Base-by-base conservation (phyloP, 306 rosid genomes). In the peach (Prunus persica) region DNA sequence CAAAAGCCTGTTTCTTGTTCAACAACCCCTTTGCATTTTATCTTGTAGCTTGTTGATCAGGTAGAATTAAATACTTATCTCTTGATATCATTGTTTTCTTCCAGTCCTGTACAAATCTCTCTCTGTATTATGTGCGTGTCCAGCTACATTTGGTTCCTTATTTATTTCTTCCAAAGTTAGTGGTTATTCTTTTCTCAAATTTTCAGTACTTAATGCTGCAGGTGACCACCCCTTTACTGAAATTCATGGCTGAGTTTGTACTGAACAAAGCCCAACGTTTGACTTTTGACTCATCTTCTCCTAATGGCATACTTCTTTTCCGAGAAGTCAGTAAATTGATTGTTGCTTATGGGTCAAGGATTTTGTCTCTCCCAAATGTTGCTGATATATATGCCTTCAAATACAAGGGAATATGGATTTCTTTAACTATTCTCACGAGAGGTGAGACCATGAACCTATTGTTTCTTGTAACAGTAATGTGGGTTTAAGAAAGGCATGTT, bases 201-300 rank as follows among this genome's bases (percentile, higher is more conserved):
- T 73, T 51, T 60, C 3, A 34, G 18, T 18, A 5, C 72, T 62
- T 67, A 61, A 72, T 74, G 46, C 71, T 79, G 75, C 88, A 96
- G 99, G 99, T 96, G 76, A 96, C 99, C 50, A 96, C 98, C 41
- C 99, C 99, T 27, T 78, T 96, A 84, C 82, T 96, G 86, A 96
- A 96, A 85, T 96, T 96, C 84, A 85, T 92, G 96, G 93, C 98
- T 25, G 99, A 96, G 88, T 96, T 96, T 87, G 99, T 88, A 84
- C 77, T 82, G 74, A 96, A 96, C 89, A 96, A 96, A 91, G 93
- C 98, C 79, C 99, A 96, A 67, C 96, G 99, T 65, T 83, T 96
- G 91, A 96, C 96, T 60, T 96, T 96, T 79, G 99, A 96, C 83
- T 92, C 99, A 64, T 96, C 98, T 75, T 96, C 99, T 86, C 99